A percentile compares a stretch with the other conserved stretches of the same genome.
Conservation (phyloP, 768 basidiomycete genomes). For the Boletellus sp. region DNA sequence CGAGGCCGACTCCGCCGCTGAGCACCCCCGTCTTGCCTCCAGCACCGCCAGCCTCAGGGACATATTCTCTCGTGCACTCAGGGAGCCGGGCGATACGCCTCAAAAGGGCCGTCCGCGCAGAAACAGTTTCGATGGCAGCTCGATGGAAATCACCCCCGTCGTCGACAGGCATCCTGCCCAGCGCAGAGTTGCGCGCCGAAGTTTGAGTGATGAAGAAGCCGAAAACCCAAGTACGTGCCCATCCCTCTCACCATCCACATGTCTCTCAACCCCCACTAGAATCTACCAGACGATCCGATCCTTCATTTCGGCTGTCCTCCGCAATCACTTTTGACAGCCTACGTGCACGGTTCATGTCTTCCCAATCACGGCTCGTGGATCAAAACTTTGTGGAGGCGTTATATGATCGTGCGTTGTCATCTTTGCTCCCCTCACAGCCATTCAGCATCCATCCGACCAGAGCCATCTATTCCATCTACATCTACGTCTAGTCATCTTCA, state of each 20-base stretch:
- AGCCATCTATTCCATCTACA: slow-evolving; percentile 16
- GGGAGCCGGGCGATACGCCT: slow-evolving; percentile 63
- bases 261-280: slow-evolving; percentile 15
- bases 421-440: not conserved
- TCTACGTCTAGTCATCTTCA: slow-evolving; percentile 11
- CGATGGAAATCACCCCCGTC: slow-evolving; percentile 53
- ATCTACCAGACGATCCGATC: slow-evolving; percentile 25
- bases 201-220: slow-evolving; percentile 65
- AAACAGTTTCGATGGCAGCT: slow-evolving; percentile 59
- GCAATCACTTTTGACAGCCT: slow-evolving; percentile 46
- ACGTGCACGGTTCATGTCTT: slow-evolving; percentile 42
- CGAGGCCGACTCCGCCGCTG: slow-evolving; percentile 23
- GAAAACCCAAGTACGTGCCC: slow-evolving; percentile 50
- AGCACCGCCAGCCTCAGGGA: slow-evolving; percentile 46
- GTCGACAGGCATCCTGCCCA: slow-evolving; percentile 39
- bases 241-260: slow-evolving; percentile 6
- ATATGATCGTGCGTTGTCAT: slow-evolving; percentile 35
- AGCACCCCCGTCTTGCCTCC: slow-evolving; percentile 17
- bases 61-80: slow-evolving; percentile 62
- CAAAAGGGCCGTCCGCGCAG: slow-evolving; percentile 48
- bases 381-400: slow-evolving; percentile 31
- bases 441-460: slow-evolving; percentile 10
- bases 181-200: slow-evolving; percentile 51
- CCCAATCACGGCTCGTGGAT: slow-evolving; percentile 37
- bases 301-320: slow-evolving; percentile 42